phyloP scores from a whole-genome alignment of 2,329 filamentous ascomycete species.

The Trematosphaeria pertusa region DNA sequence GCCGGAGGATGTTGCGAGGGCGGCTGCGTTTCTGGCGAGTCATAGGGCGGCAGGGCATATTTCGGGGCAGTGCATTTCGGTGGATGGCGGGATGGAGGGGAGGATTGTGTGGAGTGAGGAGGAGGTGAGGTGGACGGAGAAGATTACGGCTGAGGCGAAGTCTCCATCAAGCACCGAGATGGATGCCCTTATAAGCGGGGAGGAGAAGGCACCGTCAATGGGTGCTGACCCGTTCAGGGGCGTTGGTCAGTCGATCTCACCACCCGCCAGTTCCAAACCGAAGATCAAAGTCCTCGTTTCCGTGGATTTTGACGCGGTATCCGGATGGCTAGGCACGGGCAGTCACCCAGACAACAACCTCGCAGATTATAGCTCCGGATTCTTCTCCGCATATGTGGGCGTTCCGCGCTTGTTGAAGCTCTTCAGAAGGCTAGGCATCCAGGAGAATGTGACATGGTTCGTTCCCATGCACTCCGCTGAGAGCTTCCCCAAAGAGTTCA shows the following conservation, averaged over 20 bases:
- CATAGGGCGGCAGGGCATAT: slow-evolving; percentile 62
- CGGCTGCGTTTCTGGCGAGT: slow-evolving; percentile 59
- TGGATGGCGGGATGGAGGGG: slow-evolving; percentile 61
- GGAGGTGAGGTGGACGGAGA: slow-evolving; percentile 36
- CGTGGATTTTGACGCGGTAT: slow-evolving; percentile 65
- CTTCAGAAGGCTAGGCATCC: slow-evolving; percentile 59
- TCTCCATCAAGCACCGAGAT: slow-evolving; percentile 19
- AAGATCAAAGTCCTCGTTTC: slow-evolving; percentile 52
- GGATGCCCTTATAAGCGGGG: slow-evolving; percentile 9
- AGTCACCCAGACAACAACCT: slow-evolving; percentile 60
- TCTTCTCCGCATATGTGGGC: slow-evolving; percentile 64
- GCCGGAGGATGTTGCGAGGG: slow-evolving; percentile 57
- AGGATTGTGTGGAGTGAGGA: slow-evolving; percentile 58
- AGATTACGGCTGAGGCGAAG: slow-evolving; percentile 9
- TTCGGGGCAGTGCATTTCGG: slow-evolving; percentile 60
- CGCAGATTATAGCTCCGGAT: slow-evolving; percentile 62
- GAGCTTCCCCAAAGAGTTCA: slow-evolving; percentile 61
- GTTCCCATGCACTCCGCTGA: slow-evolving; percentile 66
- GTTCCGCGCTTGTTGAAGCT: slow-evolving; percentile 63
- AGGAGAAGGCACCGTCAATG: background rate
- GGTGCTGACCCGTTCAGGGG: slow-evolving; percentile 1
- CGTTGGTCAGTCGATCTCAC: background rate
- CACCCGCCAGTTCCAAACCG: slow-evolving; percentile 13
- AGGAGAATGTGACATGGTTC: slow-evolving; percentile 65
- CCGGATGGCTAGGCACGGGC: slow-evolving; percentile 66